These are phyloP conservation scores for Aspergillus puulaauensis DNA, from an alignment of 2,329 filamentous ascomycete species.

Conservation along the genomic window DNA sequence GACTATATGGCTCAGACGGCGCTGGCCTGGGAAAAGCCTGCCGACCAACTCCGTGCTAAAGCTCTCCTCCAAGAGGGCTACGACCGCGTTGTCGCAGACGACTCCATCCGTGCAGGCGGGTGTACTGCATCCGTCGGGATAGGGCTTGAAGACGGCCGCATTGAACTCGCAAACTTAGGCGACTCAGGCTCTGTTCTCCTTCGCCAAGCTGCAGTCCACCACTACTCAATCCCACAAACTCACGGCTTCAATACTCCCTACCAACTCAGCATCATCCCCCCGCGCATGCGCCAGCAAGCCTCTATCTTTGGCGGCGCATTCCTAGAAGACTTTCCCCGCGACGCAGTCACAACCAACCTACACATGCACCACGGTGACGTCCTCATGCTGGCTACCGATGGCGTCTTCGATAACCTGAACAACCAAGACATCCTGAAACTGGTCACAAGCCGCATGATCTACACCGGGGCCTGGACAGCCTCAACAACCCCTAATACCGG, in stretches of 20 bases:
- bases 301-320: constrained; percentile 79
- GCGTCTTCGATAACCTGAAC: constrained; percentile 93
- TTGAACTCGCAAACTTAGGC: constrained; percentile 91
- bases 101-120: constrained; percentile 74
- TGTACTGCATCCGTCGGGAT: constrained; percentile 91
- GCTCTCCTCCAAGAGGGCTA: constrained; percentile 81
- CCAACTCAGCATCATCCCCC: constrained; percentile 85
- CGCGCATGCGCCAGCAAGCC: constrained; percentile 74
- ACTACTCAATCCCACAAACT: constrained; percentile 81
- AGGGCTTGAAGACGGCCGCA: constrained; percentile 66
- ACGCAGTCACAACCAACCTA: constrained; percentile 78
- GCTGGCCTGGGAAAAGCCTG: constrained; percentile 51
- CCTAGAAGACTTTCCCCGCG: constrained; percentile 77
- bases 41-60: constrained; percentile 55
- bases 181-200: constrained; percentile 92
- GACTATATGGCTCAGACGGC: constrained; percentile 85
- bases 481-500: constrained; percentile 53
- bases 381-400: constrained; percentile 89
- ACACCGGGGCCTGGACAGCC: constrained; percentile 70
- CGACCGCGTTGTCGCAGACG: constrained; percentile 73
- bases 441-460: constrained; percentile 73
- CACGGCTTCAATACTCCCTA: constrained; percentile 98
- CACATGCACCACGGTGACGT: constrained; percentile 85
- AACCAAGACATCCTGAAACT: constrained; percentile 84
- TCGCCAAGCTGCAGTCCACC: constrained; percentile 79